These are phyloP conservation scores for Phytophthora rubi DNA, from an alignment of 352 stramenopile genomes.

Conservation along the genomic window DNA sequence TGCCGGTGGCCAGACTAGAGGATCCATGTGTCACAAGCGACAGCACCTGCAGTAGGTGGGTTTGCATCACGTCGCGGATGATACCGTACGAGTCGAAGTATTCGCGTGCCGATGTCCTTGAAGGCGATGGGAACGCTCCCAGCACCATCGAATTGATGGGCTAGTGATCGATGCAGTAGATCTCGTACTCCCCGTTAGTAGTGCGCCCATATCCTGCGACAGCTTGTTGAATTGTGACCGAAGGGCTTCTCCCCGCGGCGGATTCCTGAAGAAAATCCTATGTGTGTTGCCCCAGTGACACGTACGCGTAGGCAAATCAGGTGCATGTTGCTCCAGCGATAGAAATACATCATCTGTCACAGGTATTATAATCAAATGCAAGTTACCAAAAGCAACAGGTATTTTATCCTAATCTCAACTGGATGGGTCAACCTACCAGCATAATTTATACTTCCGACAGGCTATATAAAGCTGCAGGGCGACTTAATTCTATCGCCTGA, in stretches of 20 bases:
- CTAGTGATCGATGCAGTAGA: constrained; percentile 98
- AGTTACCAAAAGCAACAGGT: no score
- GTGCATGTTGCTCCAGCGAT: no score
- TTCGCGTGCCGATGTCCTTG: constrained; percentile 97
- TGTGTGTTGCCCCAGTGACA: no score
- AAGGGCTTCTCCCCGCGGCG: constrained; percentile 96
- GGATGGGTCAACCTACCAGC: no score
- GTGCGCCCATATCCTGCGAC: constrained; percentile 89
- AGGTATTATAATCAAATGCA: no score
- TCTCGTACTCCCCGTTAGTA: constrained; percentile 82
- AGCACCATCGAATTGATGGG: constrained; percentile 98
- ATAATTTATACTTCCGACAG: no score
- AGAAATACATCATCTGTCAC: no score
- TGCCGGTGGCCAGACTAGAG: constrained; percentile 67
- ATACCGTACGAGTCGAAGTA: constrained; percentile 99
- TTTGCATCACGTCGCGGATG: constrained; percentile 99
- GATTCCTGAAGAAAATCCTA: no score
- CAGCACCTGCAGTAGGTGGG: constrained; percentile 99
- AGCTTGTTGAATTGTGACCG: constrained; percentile 96
- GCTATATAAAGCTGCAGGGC: no score
- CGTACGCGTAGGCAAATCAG: no score
- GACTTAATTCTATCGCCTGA: no score
- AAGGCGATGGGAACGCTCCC: constrained; percentile 97
- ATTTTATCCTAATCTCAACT: no score
- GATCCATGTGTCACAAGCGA: constrained; percentile 97